Percentiles rank a stretch among this genome's conserved stretches.
Conservation (phyloP, 2,329 filamentous ascomycete species). For the Neonectria sp. region DNA sequence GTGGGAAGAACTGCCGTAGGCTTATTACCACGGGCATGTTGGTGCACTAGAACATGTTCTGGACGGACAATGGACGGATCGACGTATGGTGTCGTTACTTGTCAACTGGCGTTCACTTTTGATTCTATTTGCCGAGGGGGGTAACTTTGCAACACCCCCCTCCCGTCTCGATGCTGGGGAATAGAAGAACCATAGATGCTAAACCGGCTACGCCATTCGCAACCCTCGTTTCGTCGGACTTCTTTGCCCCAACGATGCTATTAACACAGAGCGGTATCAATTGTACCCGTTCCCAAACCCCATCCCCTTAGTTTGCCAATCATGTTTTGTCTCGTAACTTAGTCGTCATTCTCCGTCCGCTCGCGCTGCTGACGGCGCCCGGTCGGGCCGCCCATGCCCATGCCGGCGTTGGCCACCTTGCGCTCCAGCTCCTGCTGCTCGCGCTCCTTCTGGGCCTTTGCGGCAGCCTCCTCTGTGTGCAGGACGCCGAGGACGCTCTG, state of each 20-base stretch:
- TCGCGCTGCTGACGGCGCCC: conserved; percentile 60
- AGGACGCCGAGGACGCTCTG: conserved; percentile 84
- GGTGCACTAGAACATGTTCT: too few relatives aligned
- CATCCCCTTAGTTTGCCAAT: conserved; percentile 23
- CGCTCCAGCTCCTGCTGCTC: conserved; percentile 81
- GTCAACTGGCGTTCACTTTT: conserved; percentile 22
- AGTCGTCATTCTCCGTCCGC: conserved; percentile 72
- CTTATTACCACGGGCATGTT: too few relatives aligned
- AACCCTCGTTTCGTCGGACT: conserved; percentile 50
- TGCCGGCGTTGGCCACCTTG: conserved; percentile 67
- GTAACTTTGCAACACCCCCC: conserved; percentile 22
- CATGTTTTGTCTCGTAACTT: conserved; percentile 47
- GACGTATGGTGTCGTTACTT: background rate
- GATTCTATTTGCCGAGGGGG: conserved; percentile 33
- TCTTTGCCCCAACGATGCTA: conserved; percentile 50
- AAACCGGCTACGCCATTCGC: conserved; percentile 56
- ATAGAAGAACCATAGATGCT: conserved; percentile 51
- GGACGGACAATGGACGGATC: background rate
- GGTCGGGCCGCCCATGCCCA: conserved; percentile 52
- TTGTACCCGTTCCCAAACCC: conserved; percentile 42
- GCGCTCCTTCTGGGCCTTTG: conserved; percentile 82
- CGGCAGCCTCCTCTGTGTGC: conserved; percentile 85
- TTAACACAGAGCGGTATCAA: conserved; percentile 52
- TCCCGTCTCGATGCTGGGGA: conserved; percentile 35
- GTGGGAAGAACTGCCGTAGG: too few relatives aligned